Evolutionary conservation across 2,329 filamentous ascomycete genomes (phyloP).

Genomic region (Magnaporthiopsis incrustans): DNA sequence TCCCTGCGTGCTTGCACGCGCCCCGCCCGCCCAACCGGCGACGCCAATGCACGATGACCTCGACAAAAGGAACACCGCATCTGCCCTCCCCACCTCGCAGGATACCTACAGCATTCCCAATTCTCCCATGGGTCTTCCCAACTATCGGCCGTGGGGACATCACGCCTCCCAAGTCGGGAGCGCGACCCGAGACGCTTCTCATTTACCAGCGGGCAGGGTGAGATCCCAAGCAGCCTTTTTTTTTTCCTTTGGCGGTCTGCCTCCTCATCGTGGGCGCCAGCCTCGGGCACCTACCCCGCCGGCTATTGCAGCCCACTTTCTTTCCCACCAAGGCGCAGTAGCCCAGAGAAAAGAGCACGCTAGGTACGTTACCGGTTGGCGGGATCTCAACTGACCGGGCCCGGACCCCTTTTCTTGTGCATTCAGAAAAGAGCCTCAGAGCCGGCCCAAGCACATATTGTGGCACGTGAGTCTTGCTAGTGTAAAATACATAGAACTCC

Average conservation of each 20-base stretch:
- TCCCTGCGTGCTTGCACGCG: neutral
- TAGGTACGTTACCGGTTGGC: neutral
- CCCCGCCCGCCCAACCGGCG: neutral
- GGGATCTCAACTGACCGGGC: neutral
- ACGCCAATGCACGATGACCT: conserved; percentile 10
- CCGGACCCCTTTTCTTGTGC: neutral
- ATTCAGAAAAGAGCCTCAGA: neutral
- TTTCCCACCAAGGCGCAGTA: neutral
- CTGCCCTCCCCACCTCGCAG: neutral
- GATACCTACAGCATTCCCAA: neutral
- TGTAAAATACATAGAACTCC: no score
- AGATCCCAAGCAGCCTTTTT: neutral
- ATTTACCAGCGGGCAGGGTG: neutral
- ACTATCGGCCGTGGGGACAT: no score
- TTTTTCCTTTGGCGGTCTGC: no score
- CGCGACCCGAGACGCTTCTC: neutral
- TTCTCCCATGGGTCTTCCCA: neutral
- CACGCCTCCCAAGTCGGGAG: neutral
- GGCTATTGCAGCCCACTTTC: neutral
- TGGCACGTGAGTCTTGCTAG: neutral
- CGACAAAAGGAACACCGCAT: neutral
- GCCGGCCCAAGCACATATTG: neutral
- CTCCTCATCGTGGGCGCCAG: neutral
- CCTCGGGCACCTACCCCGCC: neutral
- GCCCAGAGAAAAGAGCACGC: neutral